Conservation (phyloP, 352 stramenopile genomes). For the Globisporangium megalacanthum region DNA sequence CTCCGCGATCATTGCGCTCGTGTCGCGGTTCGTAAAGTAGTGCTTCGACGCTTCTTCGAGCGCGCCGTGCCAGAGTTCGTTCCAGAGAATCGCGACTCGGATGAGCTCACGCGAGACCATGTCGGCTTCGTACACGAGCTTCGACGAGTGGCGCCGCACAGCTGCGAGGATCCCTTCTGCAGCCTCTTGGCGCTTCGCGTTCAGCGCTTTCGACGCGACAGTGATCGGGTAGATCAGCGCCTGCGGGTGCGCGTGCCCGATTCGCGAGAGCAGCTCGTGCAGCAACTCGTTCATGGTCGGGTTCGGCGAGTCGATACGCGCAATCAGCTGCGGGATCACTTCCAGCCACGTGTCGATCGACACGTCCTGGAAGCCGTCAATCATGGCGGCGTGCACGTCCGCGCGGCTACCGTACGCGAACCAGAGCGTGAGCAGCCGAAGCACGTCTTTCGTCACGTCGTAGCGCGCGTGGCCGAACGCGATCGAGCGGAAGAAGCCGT, state of each 20-base stretch:
- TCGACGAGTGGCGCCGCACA: conserved; percentile 92
- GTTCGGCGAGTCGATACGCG: conserved; percentile 83
- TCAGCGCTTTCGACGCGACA: conserved; percentile 95
- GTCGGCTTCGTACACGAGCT: conserved; percentile 96
- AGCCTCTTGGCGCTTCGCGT: conserved; percentile 84
- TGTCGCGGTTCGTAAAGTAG: conserved; percentile 97
- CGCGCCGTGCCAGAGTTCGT: conserved; percentile 97
- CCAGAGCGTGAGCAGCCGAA: conserved; percentile 98
- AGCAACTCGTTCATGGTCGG: conserved; percentile 75
- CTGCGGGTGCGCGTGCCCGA: conserved; percentile 95
- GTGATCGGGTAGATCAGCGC: conserved; percentile 99
- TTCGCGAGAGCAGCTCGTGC: conserved; percentile 87
- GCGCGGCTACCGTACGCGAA: conserved; percentile 95
- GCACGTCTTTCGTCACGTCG: conserved; percentile 94
- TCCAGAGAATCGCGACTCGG: conserved; percentile 98
- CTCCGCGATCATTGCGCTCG: conserved; percentile 95
- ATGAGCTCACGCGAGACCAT: conserved; percentile 98
- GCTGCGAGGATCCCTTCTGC: conserved; percentile 95
- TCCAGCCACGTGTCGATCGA: conserved; percentile 98
- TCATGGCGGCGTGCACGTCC: conserved; percentile 85
- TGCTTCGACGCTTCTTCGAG: conserved; percentile 98
- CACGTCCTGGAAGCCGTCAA: conserved; percentile 89
- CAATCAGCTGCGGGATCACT: conserved; percentile 98
- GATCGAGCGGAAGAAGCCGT: conserved; percentile 98
- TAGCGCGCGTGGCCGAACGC: conserved; percentile 93